A percentile compares a stretch with the other conserved stretches of the same genome.
Conservation (phyloP, 2,329 filamentous ascomycete species). For the Bisporella sp. region DNA sequence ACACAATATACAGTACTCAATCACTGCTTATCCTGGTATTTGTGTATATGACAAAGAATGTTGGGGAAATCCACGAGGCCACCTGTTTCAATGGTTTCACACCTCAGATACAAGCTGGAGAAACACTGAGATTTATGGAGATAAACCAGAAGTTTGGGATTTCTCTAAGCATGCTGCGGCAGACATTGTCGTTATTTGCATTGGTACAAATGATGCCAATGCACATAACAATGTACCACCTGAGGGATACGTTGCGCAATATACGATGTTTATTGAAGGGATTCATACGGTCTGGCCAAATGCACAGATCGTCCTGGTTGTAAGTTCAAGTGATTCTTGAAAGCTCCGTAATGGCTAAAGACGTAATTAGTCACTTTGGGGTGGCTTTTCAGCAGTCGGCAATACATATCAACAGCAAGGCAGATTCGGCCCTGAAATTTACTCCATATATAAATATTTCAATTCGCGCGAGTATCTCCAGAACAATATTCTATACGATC, state of each 20-base stretch:
- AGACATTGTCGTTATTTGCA: constrained; percentile 39
- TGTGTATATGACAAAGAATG: constrained; percentile 49
- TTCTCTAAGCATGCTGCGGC: constrained; percentile 35
- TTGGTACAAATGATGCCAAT: constrained; percentile 42
- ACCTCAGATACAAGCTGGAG: constrained; percentile 41
- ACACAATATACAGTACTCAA: constrained; percentile 38
- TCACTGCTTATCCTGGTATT: constrained; percentile 52
- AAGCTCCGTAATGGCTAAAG: constrained; percentile 3
- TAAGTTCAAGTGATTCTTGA: constrained; percentile 35
- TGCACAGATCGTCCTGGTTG: constrained; percentile 37
- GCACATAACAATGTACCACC: constrained; percentile 33
- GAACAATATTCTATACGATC: constrained; percentile 34
- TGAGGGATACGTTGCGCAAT: constrained; percentile 32
- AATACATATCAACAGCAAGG: constrained; percentile 41
- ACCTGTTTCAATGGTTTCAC: constrained; percentile 50
- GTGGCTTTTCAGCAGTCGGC: constrained; percentile 43
- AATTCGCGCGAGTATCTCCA: constrained; percentile 36
- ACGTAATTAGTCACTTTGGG: constrained; percentile 40
- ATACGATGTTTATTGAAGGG: constrained; percentile 38
- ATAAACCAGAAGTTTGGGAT: constrained; percentile 38
- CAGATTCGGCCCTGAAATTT: constrained; percentile 43
- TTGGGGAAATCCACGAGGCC: constrained; percentile 43
- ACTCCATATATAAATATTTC: constrained; percentile 45
- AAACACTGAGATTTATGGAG: constrained; percentile 22
- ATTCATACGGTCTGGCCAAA: constrained; percentile 40